Evolutionary conservation across 345 rosid species (phyloP).

Genomic region (Euclidium syriacum): DNA sequence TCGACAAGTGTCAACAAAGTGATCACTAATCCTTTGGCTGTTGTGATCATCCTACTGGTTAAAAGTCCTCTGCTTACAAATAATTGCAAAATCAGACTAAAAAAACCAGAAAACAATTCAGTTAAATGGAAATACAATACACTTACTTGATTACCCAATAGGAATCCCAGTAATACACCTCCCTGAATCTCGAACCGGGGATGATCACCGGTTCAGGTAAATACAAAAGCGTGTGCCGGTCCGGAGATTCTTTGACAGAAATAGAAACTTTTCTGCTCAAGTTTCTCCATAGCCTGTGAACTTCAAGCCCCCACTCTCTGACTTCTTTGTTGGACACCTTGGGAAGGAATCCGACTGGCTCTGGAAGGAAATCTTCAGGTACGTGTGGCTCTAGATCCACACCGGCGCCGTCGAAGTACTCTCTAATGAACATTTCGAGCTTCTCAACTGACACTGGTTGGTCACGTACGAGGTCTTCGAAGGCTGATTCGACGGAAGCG

Average conservation of each 20-base stretch:
- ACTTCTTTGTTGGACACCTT: slow-evolving; percentile 57
- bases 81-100: background rate
- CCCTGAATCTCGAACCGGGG: slow-evolving; percentile 85
- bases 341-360: slow-evolving; percentile 63
- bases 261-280: slow-evolving; percentile 54
- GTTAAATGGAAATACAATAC: background rate
- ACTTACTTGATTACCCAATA: slow-evolving; percentile 85
- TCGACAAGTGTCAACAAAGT: slow-evolving; percentile 67
- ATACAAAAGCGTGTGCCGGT: slow-evolving; percentile 68
- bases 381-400: slow-evolving; percentile 45
- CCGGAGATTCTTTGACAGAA: slow-evolving; percentile 45
- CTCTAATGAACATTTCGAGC: slow-evolving; percentile 20
- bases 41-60: slow-evolving; percentile 72
- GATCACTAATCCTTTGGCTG: slow-evolving; percentile 65
- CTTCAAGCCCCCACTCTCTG: slow-evolving; percentile 73
- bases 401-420: slow-evolving; percentile 50
- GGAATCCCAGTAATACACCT: slow-evolving; percentile 94
- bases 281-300: slow-evolving; percentile 79
- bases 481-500: slow-evolving; percentile 40
- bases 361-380: slow-evolving; percentile 57
- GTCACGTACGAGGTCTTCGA: slow-evolving; percentile 43
- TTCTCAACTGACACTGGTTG: slow-evolving; percentile 30
- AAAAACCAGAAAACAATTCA: slow-evolving; percentile 24
- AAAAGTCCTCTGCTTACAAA: slow-evolving; percentile 63
- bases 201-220: slow-evolving; percentile 59